Evolutionary conservation across 305 asterid genomes (phyloP), one percentile per base, ranked within the genome.

Genomic region (Withania somnifera): DNA sequence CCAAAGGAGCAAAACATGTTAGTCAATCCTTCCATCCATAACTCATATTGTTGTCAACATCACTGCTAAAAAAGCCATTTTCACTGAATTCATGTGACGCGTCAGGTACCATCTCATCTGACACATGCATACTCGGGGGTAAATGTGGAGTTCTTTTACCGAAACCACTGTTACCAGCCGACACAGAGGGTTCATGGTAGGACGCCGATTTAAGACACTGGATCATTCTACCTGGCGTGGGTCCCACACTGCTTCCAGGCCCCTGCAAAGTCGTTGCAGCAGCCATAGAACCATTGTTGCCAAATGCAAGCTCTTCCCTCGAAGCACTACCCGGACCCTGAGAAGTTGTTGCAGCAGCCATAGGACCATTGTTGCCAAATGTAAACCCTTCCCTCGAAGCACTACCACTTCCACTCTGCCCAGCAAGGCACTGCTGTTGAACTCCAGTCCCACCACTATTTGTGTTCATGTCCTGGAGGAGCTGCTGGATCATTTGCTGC

Each of bases 401-500:
- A 68, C 80, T 85, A 40, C 89, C 91, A 80, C 88, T 89, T 77
- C 82, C 87, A 78, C 84, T 87, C 82, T 88, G 93, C 11, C 78
- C 85, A 40, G 88, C 50, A 51, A 81, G 78, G 32, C 89, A 81
- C 78, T 85, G 91, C 38, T 85, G 90, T 20, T 75, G 87, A 56
- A 80, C 83, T 20, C 88, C 86, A 77, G 86, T 89, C 3, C 34
- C 38, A 2, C 38, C 38, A 34, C 38, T 34, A 34, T 6, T 34
- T 34, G 3, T 34, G 79, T 61, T 92, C 90, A 91, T 88, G 79
- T 90, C 93, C 76, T 92, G 98, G 77, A 88, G 82, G 66, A 89
- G 56, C 61, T 91, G 97, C 88, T 93, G 98, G 83, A 95, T 88
- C 93, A 90, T 91, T 67, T 90, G 97, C 58, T 94, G 97, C 36